Evolutionary conservation across 1,284 basidiomycete species (phyloP), one percentile per base, ranked within the genome.

Genomic region (Ganoderma leucocontextum): DNA sequence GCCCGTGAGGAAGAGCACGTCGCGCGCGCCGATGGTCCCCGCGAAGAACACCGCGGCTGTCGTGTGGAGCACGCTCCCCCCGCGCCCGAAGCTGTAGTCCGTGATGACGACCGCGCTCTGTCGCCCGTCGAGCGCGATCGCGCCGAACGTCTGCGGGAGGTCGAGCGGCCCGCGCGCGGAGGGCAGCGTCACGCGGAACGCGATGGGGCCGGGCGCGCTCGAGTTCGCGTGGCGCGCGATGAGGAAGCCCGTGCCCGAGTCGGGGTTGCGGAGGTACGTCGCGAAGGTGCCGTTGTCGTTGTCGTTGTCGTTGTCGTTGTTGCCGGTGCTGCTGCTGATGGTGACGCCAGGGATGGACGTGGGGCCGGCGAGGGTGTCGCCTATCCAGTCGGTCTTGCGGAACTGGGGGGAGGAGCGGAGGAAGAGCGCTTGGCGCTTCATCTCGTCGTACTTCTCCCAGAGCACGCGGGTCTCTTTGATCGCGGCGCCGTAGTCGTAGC

Each of bases 381-480:
- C 89, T n/a, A 94, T 80, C 85, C 89, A 87, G 71, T 93, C 86
- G 0, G 93, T 94, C 79, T 93, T 92, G 78, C 88, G 87, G 76
- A 95, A 92, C 42, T 90, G 87, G 0, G 88, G 89, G 6, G 91
- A 90, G 71, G 88, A 91, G 52, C 92, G 89, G 35, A 94, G 77
- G 81, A 95, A 95, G 2, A 94, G 75, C 13, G 86, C 90, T 75
- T 95, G 88, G 29, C 88, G 84, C 76, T 95, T 95, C 52, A 95
- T 81, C 74, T 94, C 93, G 61, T 88, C 83, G 77, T 86, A 92
- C 77, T 95, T 95, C 17, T 84, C 75, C 0, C 87, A 89, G n/a
- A 94, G 78, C n/a, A 85, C 84, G 42, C 93, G 85, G 19, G 84
- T 87, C 80, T 95, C 93, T 29, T 86, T 80, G 63, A 93, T 89